Conservation (phyloP, 495 filamentous ascomycete species). For the Schizothecium vesticola region DNA sequence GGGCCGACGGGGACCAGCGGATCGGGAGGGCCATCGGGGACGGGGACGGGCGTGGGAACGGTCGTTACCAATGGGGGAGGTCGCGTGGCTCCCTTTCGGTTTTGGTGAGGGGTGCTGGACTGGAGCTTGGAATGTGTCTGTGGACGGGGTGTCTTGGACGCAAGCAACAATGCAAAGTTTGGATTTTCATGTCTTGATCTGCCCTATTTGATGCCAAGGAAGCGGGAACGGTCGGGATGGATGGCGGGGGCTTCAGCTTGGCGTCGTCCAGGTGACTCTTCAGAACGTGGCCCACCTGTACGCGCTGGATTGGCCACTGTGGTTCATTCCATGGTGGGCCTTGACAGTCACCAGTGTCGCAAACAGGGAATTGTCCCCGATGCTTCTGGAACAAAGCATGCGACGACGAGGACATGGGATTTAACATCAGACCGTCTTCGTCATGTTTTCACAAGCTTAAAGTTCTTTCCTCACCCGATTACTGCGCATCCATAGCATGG, state of each 20-base stretch:
- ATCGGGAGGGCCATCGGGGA: neutral
- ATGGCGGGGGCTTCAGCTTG: neutral
- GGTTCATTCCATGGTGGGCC: neutral
- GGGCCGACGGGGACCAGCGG: neutral
- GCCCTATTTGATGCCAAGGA: neutral
- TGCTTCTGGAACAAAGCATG: neutral
- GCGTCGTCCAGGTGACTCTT: neutral
- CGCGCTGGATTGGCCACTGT: neutral
- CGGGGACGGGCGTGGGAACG: neutral
- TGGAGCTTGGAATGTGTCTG: neutral
- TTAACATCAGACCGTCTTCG: neutral
- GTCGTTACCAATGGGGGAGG: neutral
- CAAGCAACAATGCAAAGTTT: neutral
- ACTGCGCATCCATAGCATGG: neutral
- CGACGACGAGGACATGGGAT: neutral
- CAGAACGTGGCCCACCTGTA: neutral
- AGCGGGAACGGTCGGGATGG: neutral
- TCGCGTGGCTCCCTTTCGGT: neutral
- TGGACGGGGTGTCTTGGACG: neutral
- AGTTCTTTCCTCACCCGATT: neutral
- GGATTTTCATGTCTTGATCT: neutral
- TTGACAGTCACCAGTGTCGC: neutral
- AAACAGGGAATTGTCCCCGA: neutral
- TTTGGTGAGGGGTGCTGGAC: constrained; percentile 8
- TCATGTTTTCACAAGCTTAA: neutral